A percentile compares a stretch with the other conserved stretches of the same genome.
These are phyloP conservation scores for Linum trigynum DNA, from an alignment of 345 rosid species.

Conservation along the genomic window DNA sequence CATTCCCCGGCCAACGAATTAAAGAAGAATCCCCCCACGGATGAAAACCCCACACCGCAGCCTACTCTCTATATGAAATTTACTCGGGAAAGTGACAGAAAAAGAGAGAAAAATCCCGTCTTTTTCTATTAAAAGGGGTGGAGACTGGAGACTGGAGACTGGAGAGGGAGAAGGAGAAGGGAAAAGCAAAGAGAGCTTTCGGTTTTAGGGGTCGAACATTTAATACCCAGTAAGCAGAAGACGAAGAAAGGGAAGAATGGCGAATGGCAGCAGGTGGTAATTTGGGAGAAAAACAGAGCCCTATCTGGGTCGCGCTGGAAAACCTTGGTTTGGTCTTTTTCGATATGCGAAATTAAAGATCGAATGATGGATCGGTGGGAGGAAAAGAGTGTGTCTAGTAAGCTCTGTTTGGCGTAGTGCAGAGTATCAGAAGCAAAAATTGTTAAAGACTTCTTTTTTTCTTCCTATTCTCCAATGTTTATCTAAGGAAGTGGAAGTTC, in stretches of 20 bases:
- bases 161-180: slow-evolving; percentile 1
- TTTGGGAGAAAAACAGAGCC: slow-evolving; percentile 24
- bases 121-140: not conserved
- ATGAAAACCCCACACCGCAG: slow-evolving; percentile 5
- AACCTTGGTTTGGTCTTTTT: slow-evolving; percentile 28
- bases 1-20: slow-evolving; percentile 11
- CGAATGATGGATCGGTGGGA: not conserved
- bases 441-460: too few species aligned
- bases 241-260: slow-evolving; percentile 1
- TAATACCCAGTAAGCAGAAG: slow-evolving; percentile 8
- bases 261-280: slow-evolving; percentile 31
- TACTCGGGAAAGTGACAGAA: slow-evolving; percentile 17
- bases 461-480: too few species aligned
- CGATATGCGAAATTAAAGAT: not conserved
- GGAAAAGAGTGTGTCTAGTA: not conserved
- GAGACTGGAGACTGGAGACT: not conserved
- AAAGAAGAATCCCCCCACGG: slow-evolving; percentile 9
- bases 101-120: not conserved
- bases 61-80: not conserved
- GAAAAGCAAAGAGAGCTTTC: not conserved
- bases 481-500: too few species aligned
- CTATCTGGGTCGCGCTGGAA: not conserved
- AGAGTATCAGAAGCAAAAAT: too few species aligned
- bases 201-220: slow-evolving; percentile 9
- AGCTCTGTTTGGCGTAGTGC: too few species aligned